Evolutionary conservation across 1,284 basidiomycete genomes (phyloP), one percentile per base, ranked within the genome.

Genomic region (Takashimella koratensis): DNA sequence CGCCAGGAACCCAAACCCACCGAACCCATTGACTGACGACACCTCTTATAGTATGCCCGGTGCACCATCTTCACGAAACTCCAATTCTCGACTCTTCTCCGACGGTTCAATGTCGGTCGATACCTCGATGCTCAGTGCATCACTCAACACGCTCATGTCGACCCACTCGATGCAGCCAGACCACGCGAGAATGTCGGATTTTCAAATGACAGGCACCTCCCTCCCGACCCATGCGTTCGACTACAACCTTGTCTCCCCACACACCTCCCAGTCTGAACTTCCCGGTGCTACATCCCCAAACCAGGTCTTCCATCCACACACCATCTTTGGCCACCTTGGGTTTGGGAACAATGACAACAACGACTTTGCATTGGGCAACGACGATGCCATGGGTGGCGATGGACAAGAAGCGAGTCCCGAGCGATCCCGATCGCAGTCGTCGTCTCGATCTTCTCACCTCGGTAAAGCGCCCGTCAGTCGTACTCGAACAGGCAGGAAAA

Each of bases 51-150:
- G 30, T 36, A 36, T 36, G 30, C 30, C 30, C 16, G 16, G 8
- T 36, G 30, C 30, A 36, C 30, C 30, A 8, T 12, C 42, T 43
- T 39, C 30, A 8, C 10, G 21, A n/a, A n/a, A 43, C 42, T 8
- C 8, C 21, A n/a, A 43, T 8, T 43, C 42, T 43, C 65, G 68
- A 27, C 69, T 68, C 0, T 71, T 73, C 55, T 70, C 69, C 0
- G 71, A 70, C 45, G 71, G 69, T 0, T 73, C 71, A 11, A 69
- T 71, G 68, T 62, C 69, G 1, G 62, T 73, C 23, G 66, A 67
- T 11, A 71, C 71, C 23, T 62, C 67, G 21, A 59, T 71, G 6
- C 63, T 73, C 41, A 54, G 58, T 36, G 30, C 30, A 36, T 36
- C 30, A 36, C 30, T 36, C 30, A 16, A 36, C 11, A 64, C 68